Evolutionary conservation across 805 yeast genomes (phyloP).

Genomic region (Candida khao-thaluensis): DNA sequence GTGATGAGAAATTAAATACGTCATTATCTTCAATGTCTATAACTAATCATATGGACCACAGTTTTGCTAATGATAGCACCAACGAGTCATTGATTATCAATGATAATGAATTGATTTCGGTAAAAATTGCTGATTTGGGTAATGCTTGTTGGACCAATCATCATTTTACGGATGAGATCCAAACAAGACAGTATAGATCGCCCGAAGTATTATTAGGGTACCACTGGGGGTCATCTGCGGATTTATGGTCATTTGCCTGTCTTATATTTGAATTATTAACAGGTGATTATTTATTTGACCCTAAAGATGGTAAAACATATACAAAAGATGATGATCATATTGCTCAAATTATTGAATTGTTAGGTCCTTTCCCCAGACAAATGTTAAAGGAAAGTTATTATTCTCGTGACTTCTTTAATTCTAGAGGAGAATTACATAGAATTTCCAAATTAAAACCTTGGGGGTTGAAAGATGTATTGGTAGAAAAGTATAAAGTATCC

Average conservation of each 20-base stretch:
- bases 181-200: slow-evolving; percentile 65
- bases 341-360: slow-evolving; percentile 87
- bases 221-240: slow-evolving; percentile 93
- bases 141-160: slow-evolving; percentile 64
- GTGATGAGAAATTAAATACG: slow-evolving; percentile 24
- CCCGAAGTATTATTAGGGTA: slow-evolving; percentile 70
- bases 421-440: slow-evolving; percentile 68
- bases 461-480: slow-evolving; percentile 78
- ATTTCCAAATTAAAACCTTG: slow-evolving; percentile 85
- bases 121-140: slow-evolving; percentile 69
- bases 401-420: slow-evolving; percentile 61
- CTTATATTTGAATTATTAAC: slow-evolving; percentile 86
- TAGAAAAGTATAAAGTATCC: slow-evolving; percentile 79
- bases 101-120: slow-evolving; percentile 57
- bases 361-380: slow-evolving; percentile 65
- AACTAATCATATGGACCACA: slow-evolving; percentile 12
- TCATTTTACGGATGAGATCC: slow-evolving; percentile 68
- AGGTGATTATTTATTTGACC: slow-evolving; percentile 94
- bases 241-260: slow-evolving; percentile 96
- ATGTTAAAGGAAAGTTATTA: slow-evolving; percentile 60
- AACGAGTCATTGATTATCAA: slow-evolving; percentile 24
- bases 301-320: slow-evolving; percentile 72
- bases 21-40: slow-evolving; percentile 46
- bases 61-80: slow-evolving; percentile 10
- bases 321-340: slow-evolving; percentile 92